phyloP scores from a whole-genome alignment of 805 yeast species.

The Myxozyma sirexii region DNA sequence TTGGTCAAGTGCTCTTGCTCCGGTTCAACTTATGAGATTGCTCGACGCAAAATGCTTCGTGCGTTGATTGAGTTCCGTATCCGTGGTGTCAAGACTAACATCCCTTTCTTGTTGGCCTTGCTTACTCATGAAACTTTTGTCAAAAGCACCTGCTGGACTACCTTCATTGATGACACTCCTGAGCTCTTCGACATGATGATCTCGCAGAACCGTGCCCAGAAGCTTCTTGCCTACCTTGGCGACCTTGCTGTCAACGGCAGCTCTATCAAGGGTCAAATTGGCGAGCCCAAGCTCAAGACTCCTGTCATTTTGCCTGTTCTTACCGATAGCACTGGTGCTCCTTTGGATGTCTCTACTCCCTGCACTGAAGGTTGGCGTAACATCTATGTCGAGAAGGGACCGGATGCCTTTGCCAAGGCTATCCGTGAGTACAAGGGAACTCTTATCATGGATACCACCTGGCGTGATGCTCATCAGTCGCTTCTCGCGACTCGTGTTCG shows the following conservation, averaged over 20 bases:
- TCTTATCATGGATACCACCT: conserved; percentile 95
- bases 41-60: conserved; percentile 96
- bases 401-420: conserved; percentile 84
- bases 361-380: conserved; percentile 91
- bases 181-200: conserved; percentile 89
- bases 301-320: conserved; percentile 77
- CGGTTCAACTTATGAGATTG: conserved; percentile 96
- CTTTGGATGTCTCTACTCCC: conserved; percentile 60
- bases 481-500: conserved; percentile 95
- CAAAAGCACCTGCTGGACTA: conserved; percentile 92
- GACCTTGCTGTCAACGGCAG: conserved; percentile 96
- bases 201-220: conserved; percentile 96
- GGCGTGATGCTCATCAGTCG: conserved; percentile 99
- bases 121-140: conserved; percentile 89
- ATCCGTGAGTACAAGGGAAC: conserved; percentile 85
- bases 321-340: conserved; percentile 62
- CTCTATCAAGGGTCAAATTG: conserved; percentile 92
- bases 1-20: conserved; percentile 95
- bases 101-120: conserved; percentile 90
- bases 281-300: conserved; percentile 77
- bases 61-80: conserved; percentile 96
- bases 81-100: conserved; percentile 98
- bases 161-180: conserved; percentile 98
- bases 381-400: conserved; percentile 79
- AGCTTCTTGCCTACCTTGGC: conserved; percentile 85